Conservation (phyloP, 2,329 filamentous ascomycete genomes). For the Plectosphaerella cucumerina region DNA sequence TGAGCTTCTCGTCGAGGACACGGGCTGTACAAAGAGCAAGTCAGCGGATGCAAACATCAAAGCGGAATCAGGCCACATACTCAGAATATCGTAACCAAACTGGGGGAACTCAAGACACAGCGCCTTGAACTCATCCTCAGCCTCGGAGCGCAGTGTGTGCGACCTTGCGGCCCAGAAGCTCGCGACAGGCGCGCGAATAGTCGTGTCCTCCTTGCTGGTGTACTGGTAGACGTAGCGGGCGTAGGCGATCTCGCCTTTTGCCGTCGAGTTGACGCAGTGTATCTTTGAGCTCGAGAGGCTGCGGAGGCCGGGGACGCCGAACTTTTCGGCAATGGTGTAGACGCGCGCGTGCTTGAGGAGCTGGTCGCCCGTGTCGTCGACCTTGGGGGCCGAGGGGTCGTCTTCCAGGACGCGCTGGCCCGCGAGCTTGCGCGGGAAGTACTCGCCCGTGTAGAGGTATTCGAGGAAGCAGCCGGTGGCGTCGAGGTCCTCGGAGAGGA, state of each 20-base stretch:
- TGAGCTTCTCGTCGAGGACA: conserved; percentile 63
- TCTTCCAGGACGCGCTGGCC: conserved; percentile 65
- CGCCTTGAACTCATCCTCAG: conserved; percentile 76
- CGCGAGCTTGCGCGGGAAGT: conserved; percentile 69
- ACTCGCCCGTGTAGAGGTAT: conserved; percentile 80
- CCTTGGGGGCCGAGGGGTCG: conserved; percentile 58
- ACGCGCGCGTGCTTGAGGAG: conserved; percentile 85
- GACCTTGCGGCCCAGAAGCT: conserved; percentile 82
- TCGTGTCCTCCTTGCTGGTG: conserved; percentile 63
- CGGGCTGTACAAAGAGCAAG: conserved; percentile 37
- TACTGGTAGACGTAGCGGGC: conserved; percentile 85
- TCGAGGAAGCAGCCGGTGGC: conserved; percentile 77
- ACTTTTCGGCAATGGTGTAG: conserved; percentile 82
- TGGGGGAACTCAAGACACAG: conserved; percentile 88
- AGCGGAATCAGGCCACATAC: conserved; percentile 32
- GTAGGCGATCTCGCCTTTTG: conserved; percentile 86
- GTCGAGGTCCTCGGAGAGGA: conserved; percentile 64
- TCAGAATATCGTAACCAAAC: conserved; percentile 90
- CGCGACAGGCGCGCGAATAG: conserved; percentile 78
- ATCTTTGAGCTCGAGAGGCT: conserved; percentile 83
- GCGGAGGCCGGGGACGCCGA: conserved; percentile 65
- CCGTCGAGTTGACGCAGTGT: conserved; percentile 82
- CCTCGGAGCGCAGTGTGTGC: conserved; percentile 79
- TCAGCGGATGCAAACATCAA: not conserved
- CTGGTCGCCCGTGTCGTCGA: conserved; percentile 76